Evolutionary conservation across 495 filamentous ascomycete species (phyloP).

Genomic region (Penicillium ochrochloron): DNA sequence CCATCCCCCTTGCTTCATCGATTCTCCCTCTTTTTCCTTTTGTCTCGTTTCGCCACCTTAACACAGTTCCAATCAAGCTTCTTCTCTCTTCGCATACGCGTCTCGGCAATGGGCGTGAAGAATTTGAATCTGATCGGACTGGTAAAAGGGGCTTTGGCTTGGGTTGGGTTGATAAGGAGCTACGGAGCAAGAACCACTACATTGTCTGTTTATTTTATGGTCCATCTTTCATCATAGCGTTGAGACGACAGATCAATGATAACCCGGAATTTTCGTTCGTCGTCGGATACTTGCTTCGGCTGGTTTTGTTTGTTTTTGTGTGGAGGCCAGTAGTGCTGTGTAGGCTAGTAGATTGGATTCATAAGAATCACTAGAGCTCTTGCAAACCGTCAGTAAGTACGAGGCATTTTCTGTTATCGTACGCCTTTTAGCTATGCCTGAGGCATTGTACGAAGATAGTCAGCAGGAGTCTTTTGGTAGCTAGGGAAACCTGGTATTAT

Average conservation of each 20-base stretch:
- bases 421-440: no score
- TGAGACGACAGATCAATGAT: conserved; percentile 44
- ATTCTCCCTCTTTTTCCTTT: conserved; percentile 19
- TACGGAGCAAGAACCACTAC: conserved; percentile 47
- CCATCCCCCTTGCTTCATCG: conserved; percentile 16
- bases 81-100: neutral
- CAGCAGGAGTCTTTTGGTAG: neutral
- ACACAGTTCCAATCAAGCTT: neutral
- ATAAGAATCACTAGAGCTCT: neutral
- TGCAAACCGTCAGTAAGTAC: neutral
- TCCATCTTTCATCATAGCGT: conserved; percentile 43
- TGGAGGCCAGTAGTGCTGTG: neutral
- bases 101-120: neutral
- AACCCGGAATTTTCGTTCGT: conserved; percentile 28
- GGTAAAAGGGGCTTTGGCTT: conserved; percentile 14
- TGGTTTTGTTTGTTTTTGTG: neutral
- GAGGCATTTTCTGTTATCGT: neutral
- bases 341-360: neutral
- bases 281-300: neutral
- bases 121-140: neutral
- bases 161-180: conserved; percentile 23
- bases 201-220: conserved; percentile 35
- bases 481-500: neutral
- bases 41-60: conserved; percentile 19
- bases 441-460: neutral